Conservation (phyloP, 768 basidiomycete species). For the Psilocybe subaeruginosa region DNA sequence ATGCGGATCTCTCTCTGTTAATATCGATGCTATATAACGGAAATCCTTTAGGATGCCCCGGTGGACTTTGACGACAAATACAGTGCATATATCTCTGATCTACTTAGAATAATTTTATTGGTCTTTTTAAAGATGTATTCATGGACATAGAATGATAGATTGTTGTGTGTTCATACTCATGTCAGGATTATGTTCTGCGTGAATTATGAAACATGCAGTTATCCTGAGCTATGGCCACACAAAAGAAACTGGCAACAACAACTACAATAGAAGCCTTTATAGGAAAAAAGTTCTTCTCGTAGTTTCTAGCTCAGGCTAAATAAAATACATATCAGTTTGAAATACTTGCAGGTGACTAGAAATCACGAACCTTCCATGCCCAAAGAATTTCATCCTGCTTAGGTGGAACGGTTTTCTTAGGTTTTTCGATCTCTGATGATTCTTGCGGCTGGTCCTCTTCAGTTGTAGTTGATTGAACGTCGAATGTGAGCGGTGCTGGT, state of each 20-base stretch:
- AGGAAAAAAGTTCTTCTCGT: constrained; percentile 91
- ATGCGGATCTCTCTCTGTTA: too few species aligned
- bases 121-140: too few species aligned
- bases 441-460: constrained; percentile 37
- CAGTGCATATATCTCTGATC: too few species aligned
- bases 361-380: constrained; percentile 81
- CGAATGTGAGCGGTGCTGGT: constrained; percentile 59
- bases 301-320: constrained; percentile 91
- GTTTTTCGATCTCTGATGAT: constrained; percentile 20
- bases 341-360: not conserved
- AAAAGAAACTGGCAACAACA: not conserved
- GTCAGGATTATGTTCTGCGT: not conserved
- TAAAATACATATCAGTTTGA: constrained; percentile 11
- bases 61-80: too few species aligned
- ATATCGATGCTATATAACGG: too few species aligned
- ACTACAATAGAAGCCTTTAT: constrained; percentile 31
- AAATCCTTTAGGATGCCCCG: too few species aligned
- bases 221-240: not conserved
- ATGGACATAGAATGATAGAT: too few species aligned
- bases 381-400: constrained; percentile 82
- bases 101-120: too few species aligned
- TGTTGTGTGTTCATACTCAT: too few species aligned
- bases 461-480: constrained; percentile 28
- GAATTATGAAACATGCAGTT: too few species aligned
- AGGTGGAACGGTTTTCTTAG: constrained; percentile 50